A percentile compares a stretch with the other conserved stretches of the same genome.
Evolutionary conservation across 441 rosid genomes (phyloP).

Genomic region (Euphorbia neoarborescens): DNA sequence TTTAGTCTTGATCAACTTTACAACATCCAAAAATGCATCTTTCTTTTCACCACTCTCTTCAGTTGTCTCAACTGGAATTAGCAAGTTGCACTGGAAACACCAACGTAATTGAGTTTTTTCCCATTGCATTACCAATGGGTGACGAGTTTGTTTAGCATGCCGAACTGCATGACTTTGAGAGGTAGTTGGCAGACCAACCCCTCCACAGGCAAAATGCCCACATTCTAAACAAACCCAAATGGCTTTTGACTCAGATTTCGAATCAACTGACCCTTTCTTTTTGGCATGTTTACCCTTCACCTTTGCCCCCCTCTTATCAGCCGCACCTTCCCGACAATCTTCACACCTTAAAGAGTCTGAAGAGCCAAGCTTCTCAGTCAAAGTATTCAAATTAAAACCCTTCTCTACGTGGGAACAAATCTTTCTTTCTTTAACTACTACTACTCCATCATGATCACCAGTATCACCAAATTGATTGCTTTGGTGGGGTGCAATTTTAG

Average conservation of each 20-base stretch:
- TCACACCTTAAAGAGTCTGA: constrained; percentile 48
- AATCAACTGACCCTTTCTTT: constrained; percentile 46
- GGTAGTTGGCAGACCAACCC: constrained; percentile 71
- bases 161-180: constrained; percentile 63
- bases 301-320: constrained; percentile 51
- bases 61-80: constrained; percentile 54
- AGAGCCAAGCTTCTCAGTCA: constrained; percentile 50
- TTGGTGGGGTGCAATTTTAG: constrained; percentile 33
- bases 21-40: constrained; percentile 45
- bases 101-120: constrained; percentile 72
- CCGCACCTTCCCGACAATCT: constrained; percentile 56
- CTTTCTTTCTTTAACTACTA: constrained; percentile 36
- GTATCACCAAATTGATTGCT: constrained; percentile 25
- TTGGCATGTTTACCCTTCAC: constrained; percentile 61
- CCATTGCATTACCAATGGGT: constrained; percentile 64
- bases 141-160: constrained; percentile 58
- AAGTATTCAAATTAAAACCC: constrained; percentile 46
- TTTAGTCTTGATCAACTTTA: constrained; percentile 55
- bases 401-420: constrained; percentile 54
- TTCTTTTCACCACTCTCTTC: constrained; percentile 52
- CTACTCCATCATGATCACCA: constrained; percentile 27
- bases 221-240: constrained; percentile 91
- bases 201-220: constrained; percentile 79
- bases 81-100: constrained; percentile 64
- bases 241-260: constrained; percentile 51